Evolutionary conservation across 495 filamentous ascomycete genomes (phyloP).

Genomic region (Physcia stellaris): DNA sequence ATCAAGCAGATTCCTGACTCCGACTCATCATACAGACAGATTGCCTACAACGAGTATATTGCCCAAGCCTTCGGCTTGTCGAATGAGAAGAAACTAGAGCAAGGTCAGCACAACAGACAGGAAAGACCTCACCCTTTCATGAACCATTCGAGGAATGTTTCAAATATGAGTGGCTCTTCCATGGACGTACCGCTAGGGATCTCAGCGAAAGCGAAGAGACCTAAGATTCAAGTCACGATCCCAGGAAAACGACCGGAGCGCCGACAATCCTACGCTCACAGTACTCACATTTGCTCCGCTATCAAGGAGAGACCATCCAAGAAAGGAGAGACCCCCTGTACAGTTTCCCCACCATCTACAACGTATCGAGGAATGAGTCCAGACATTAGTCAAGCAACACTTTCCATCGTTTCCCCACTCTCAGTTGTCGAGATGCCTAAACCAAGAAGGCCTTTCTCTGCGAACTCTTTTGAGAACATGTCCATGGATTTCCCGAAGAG

Average conservation of each 20-base stretch:
- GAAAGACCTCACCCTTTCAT: constrained; percentile 9
- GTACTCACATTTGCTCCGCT: constrained; percentile 5
- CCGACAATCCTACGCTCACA: constrained; percentile 7
- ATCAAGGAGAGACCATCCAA: constrained; percentile 3
- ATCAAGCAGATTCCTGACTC: constrained; percentile 6
- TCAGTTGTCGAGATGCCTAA: constrained; percentile 21
- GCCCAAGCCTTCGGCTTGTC: constrained; percentile 14
- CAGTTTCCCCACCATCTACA: constrained; percentile 15
- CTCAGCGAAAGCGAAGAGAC: constrained; percentile 10
- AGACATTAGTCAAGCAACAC: constrained; percentile 4
- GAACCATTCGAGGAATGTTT: too few species aligned
- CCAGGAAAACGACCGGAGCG: constrained; percentile 9
- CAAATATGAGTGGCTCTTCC: constrained; percentile 7
- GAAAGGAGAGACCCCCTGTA: constrained; percentile 1
- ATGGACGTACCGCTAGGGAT: constrained; percentile 5
- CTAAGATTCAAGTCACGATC: constrained; percentile 18
- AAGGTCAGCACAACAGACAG: constrained; percentile 8
- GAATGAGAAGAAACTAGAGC: not conserved
- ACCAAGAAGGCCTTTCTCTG: constrained; percentile 17
- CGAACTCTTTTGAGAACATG: constrained; percentile 16
- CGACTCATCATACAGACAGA: constrained; percentile 7
- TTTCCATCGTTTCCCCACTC: constrained; percentile 19
- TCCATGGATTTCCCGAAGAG: constrained; percentile 10
- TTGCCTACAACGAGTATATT: constrained; percentile 16
- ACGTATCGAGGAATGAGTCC: constrained; percentile 7